Conservation (phyloP, 805 yeast species). For the Candida glaebosa region DNA sequence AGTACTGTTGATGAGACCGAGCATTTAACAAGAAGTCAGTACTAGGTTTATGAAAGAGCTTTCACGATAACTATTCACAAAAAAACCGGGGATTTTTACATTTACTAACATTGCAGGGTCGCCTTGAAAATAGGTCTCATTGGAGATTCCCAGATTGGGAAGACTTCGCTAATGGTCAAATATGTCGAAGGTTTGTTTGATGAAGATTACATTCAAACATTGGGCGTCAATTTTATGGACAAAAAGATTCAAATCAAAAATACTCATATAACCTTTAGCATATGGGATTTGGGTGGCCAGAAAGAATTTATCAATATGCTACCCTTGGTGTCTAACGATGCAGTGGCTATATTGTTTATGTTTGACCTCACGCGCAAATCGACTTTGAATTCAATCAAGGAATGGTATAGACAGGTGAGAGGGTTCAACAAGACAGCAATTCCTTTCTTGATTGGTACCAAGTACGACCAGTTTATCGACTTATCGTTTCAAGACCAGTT, state of each 20-base stretch:
- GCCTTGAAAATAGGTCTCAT: conserved; percentile 85
- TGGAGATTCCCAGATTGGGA: conserved; percentile 96
- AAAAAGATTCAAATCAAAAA: conserved; percentile 78
- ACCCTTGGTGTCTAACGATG: conserved; percentile 87
- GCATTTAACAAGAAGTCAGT: too few relatives aligned
- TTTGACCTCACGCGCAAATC: conserved; percentile 84
- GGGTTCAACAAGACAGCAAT: conserved; percentile 89
- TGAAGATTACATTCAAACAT: conserved; percentile 87
- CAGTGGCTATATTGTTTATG: conserved; percentile 86
- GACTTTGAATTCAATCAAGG: conserved; percentile 82
- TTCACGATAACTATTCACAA: too few relatives aligned
- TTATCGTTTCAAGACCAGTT: conserved; percentile 76
- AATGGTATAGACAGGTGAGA: conserved; percentile 91
- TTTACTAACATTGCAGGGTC: conserved; percentile 35
- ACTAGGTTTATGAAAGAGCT: too few relatives aligned
- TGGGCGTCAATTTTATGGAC: conserved; percentile 95
- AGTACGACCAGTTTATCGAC: conserved; percentile 83
- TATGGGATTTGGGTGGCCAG: conserved; percentile 97
- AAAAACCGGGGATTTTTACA: too few relatives aligned
- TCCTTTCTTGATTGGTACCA: conserved; percentile 89
- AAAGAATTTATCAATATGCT: conserved; percentile 93
- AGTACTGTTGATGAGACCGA: too few relatives aligned
- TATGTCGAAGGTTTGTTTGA: conserved; percentile 94
- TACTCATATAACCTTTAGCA: conserved; percentile 84
- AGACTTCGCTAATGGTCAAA: conserved; percentile 93